A percentile compares a stretch with the other conserved stretches of the same genome.
phyloP scores from a whole-genome alignment of 306 rosid species.

The Dryas alaskensis region DNA sequence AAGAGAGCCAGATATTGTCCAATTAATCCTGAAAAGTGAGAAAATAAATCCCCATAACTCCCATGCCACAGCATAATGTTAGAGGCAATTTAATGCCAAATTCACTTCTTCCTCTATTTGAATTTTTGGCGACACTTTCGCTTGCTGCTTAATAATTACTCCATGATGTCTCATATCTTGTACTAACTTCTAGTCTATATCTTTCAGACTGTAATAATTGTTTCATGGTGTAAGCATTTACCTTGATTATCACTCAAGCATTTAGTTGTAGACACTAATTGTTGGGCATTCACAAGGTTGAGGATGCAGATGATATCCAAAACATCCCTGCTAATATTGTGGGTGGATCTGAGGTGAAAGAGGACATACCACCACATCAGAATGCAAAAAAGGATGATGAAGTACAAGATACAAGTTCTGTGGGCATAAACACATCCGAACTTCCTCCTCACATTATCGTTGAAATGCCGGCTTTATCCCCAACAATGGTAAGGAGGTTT shows the following conservation, averaged over 20 bases:
- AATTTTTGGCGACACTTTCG: not conserved
- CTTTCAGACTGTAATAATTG: not conserved
- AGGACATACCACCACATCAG: slow-evolving; percentile 35
- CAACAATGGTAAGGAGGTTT: slow-evolving; percentile 75
- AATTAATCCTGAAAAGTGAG: not conserved
- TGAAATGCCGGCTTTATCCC: slow-evolving; percentile 96
- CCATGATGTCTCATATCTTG: not conserved
- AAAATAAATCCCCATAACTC: not conserved
- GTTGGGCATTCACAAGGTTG: slow-evolving; percentile 65
- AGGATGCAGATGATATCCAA: slow-evolving; percentile 76
- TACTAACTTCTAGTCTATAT: not conserved
- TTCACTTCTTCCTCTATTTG: not conserved
- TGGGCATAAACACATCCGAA: slow-evolving; percentile 46
- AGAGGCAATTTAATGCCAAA: not conserved
- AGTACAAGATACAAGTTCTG: slow-evolving; percentile 52
- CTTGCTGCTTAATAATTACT: not conserved
- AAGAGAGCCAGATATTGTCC: not conserved
- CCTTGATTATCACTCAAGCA: slow-evolving; percentile 15
- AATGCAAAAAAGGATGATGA: slow-evolving; percentile 44
- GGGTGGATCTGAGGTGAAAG: slow-evolving; percentile 45
- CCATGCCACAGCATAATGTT: not conserved
- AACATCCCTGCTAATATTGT: slow-evolving; percentile 57
- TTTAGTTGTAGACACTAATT: slow-evolving; percentile 36
- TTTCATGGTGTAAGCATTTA: slow-evolving; percentile 10
- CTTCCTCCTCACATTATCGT: slow-evolving; percentile 83